Evolutionary conservation across 305 asterid genomes (phyloP).

Genomic region (Solanum aculeatissimum): DNA sequence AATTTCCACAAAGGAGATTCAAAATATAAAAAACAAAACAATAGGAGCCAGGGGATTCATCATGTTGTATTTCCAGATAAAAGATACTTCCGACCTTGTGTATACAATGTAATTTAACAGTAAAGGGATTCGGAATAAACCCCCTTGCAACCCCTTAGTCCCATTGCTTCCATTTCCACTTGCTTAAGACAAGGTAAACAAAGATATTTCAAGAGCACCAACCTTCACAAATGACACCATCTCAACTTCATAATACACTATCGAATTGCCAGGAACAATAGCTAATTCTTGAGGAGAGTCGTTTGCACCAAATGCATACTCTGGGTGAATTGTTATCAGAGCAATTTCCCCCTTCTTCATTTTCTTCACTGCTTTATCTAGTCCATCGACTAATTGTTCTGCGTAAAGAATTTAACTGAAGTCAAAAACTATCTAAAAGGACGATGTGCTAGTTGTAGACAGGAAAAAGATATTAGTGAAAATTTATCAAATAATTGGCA

Average conservation of each 20-base stretch:
- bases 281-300: slow-evolving; percentile 17
- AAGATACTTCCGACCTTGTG: not conserved
- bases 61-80: not conserved
- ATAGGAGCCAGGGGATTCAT: not conserved
- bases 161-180: not conserved
- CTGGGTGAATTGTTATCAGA: slow-evolving; percentile 10
- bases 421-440: not conserved
- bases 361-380: slow-evolving; percentile 15
- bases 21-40: not conserved
- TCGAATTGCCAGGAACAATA: slow-evolving; percentile 7
- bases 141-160: not conserved
- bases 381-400: slow-evolving; percentile 23
- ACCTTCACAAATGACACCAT: slow-evolving; percentile 18
- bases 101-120: not conserved
- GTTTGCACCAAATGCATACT: slow-evolving; percentile 20
- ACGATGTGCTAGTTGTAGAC: not conserved
- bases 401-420: not conserved
- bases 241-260: slow-evolving; percentile 12
- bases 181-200: not conserved
- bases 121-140: not conserved
- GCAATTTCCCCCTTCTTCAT: slow-evolving; percentile 22
- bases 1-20: not conserved
- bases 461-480: not conserved
- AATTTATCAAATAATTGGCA: not conserved
- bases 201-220: not conserved